Evolutionary conservation across 768 basidiomycete species (phyloP).

Genomic region (Tulasnella sp.): DNA sequence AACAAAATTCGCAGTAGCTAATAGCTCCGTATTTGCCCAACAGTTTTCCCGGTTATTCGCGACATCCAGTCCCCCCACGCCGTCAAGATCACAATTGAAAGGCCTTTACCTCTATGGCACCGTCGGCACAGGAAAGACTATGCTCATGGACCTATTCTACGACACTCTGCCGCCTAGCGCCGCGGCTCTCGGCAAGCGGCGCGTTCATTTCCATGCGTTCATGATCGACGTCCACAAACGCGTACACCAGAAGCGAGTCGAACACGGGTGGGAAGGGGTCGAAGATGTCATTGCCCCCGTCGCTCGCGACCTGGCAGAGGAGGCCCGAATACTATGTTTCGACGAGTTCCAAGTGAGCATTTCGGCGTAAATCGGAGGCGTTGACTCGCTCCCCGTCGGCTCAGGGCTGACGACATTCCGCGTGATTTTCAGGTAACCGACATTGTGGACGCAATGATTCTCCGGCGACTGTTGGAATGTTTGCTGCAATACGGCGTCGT

Average conservation of each 20-base stretch:
- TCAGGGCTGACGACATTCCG: slow-evolving; percentile 23
- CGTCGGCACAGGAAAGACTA: slow-evolving; percentile 96
- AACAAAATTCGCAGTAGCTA: background rate
- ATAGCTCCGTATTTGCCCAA: slow-evolving; percentile 23
- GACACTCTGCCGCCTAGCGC: slow-evolving; percentile 67
- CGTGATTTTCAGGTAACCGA: slow-evolving; percentile 69
- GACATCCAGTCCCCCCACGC: slow-evolving; percentile 38
- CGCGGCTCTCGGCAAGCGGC: slow-evolving; percentile 56
- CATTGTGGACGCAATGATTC: slow-evolving; percentile 97
- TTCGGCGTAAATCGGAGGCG: slow-evolving; percentile 9
- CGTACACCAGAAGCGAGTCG: slow-evolving; percentile 69
- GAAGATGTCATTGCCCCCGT: slow-evolving; percentile 86
- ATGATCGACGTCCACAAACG: slow-evolving; percentile 99
- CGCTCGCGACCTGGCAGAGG: slow-evolving; percentile 77
- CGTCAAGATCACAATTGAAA: slow-evolving; percentile 61
- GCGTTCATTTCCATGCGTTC: slow-evolving; percentile 98
- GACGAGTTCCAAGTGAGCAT: slow-evolving; percentile 90
- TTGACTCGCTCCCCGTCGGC: slow-evolving; percentile 23
- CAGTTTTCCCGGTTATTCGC: slow-evolving; percentile 30
- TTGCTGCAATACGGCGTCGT: slow-evolving; percentile 85
- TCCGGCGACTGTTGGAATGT: slow-evolving; percentile 82
- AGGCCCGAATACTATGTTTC: slow-evolving; percentile 86
- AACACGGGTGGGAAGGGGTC: slow-evolving; percentile 56
- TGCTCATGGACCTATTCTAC: slow-evolving; percentile 99
- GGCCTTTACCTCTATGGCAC: slow-evolving; percentile 95